Base-by-base conservation (phyloP, 495 filamentous ascomycete species). In the Cenococcum geophilum region DNA sequence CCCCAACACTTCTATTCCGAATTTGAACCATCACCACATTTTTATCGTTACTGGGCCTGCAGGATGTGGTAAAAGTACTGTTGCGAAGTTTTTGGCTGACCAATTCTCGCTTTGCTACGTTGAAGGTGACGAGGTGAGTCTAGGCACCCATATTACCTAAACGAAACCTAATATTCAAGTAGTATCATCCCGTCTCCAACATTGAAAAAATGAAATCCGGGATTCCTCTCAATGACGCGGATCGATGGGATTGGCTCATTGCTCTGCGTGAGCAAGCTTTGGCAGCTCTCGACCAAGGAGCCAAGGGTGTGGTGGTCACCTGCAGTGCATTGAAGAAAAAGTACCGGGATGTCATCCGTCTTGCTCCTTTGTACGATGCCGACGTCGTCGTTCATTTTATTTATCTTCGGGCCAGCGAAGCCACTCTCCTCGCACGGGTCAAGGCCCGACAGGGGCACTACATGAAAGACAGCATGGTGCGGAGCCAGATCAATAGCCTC, bases 211-310 rank as follows among this genome's bases (percentile, higher is more conserved):
- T 99, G 95, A 77, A 82, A 71, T 78, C 82, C 66, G 89, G 89
- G 63, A 87, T 85, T 43, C 90, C 95, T 5, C 80, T 99, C 53
- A 97, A 91, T 53, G 95, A 99, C 72, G 85, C 83, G 64, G 95
- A 99, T 75, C 89, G 95, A 60, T 97, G 95, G 95, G 92, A 96
- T 77, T 99, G 95, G 95, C 85, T 99, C 50, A 92, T 92, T 62
- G 78, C 82, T 22, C 82, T 97, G 5, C 90, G 95, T 68, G 83
- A 95, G 66, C 85, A 89, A 59, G 88, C 91, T 35, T 82, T 90
- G 64, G 71, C 69, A 35, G 80, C 82, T 36, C 75, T 78, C 34
- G 75, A 65, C 59, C 69, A 75, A 40, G 79, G 79, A 1, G 79
- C 83, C 0, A 76, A 83, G 36, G 95, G 92, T 54, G 95, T 96